Percentiles rank a stretch among this genome's conserved stretches.
Conservation (phyloP, 2,329 filamentous ascomycete genomes). For the Sporothrix humicola region DNA sequence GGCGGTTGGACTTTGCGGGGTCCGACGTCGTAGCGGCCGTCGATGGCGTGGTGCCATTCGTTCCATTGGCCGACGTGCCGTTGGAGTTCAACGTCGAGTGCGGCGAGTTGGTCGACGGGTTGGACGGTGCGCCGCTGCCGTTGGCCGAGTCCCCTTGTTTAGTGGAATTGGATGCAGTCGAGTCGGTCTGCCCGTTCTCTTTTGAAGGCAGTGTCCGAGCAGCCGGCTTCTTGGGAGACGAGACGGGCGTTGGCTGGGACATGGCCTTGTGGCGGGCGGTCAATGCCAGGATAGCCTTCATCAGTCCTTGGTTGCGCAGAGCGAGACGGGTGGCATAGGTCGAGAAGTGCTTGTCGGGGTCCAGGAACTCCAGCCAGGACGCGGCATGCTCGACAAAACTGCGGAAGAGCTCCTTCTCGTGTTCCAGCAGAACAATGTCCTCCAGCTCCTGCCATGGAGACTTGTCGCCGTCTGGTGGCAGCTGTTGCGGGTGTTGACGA, state of each 20-base stretch:
- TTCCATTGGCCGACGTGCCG: not conserved
- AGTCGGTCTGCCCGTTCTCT: constrained; percentile 1
- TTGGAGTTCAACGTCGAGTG: not conserved
- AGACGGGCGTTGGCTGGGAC: not conserved
- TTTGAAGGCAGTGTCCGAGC: not conserved
- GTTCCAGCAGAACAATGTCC: not conserved
- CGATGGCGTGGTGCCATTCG: not conserved
- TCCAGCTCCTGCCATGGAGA: not conserved
- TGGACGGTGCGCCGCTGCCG: not conserved
- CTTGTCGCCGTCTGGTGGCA: not conserved
- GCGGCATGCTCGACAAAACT: not conserved
- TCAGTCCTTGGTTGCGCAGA: not conserved
- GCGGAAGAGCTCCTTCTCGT: not conserved
- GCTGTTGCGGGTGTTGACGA: not conserved
- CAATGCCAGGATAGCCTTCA: not conserved
- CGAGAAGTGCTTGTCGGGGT: constrained; percentile 6
- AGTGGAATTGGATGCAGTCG: not conserved
- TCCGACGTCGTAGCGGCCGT: not conserved
- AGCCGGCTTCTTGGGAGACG: constrained; percentile 1
- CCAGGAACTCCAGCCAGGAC: not conserved
- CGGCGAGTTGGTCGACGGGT: not conserved
- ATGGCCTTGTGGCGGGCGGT: constrained; percentile 1
- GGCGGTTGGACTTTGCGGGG: not conserved
- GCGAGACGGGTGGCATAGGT: not conserved
- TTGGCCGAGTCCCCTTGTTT: not conserved